Conservation (phyloP, 106 monocot species). For the Dioscorea alata region DNA sequence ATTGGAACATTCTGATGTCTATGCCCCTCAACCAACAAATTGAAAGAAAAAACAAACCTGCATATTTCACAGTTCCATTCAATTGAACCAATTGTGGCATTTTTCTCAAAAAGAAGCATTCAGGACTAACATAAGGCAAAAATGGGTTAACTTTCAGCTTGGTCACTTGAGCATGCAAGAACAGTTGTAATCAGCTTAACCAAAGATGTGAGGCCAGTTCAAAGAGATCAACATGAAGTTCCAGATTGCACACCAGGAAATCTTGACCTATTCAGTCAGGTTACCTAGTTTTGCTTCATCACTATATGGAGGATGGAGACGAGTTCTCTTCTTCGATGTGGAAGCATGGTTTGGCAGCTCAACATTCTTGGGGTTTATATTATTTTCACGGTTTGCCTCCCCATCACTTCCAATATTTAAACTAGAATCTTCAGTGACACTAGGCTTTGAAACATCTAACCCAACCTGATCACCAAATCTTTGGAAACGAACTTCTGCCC, state of each 20-base stretch:
- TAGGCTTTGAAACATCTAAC: conserved; percentile 32
- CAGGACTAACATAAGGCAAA: neutral
- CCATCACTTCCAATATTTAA: conserved; percentile 34
- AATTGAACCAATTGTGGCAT: no score
- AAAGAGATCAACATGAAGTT: neutral
- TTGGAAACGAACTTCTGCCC: conserved; percentile 44
- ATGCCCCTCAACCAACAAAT: no score
- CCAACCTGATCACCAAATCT: conserved; percentile 34
- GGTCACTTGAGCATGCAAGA: no score
- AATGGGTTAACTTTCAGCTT: neutral
- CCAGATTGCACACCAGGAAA: neutral
- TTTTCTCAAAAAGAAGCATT: neutral
- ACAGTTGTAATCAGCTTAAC: no score
- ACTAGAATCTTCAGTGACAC: conserved; percentile 44
- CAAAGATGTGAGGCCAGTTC: neutral
- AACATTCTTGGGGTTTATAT: conserved; percentile 19
- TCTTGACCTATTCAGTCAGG: neutral
- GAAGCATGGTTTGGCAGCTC: conserved; percentile 20
- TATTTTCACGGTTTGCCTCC: conserved; percentile 23
- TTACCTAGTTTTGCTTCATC: conserved; percentile 41
- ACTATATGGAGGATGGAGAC: conserved; percentile 9
- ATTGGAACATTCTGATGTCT: no score
- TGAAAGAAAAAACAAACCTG: no score
- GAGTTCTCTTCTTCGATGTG: conserved; percentile 29
- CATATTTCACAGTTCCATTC: no score